Base-by-base conservation (phyloP, 2,329 filamentous ascomycete genomes). In the Ramularia collo-cygni region DNA sequence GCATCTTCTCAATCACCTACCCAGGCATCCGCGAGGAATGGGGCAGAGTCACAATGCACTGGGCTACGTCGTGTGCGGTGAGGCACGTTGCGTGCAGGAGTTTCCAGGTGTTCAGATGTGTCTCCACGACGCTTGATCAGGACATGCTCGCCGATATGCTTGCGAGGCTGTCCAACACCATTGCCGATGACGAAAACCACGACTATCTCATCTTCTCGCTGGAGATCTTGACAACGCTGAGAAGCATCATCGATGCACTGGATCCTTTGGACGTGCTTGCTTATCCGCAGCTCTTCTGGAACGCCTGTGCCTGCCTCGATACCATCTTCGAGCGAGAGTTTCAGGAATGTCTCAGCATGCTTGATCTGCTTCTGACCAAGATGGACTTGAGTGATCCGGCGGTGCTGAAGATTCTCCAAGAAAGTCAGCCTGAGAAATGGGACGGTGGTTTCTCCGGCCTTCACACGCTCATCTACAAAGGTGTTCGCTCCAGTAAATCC, bases 231-330 rank as follows among this genome's bases (percentile, higher is more conserved):
- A 95, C 89, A 0, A 98, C 93, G 0, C 64, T 98, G 37, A 89
- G 93, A 58, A 88, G 88, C 0, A 83, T 98, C 31, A 94, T 98
- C 42, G 76, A 80, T 50, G 92, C 90, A 40, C 69, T 96, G 18
- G 81, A 89, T 14, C 74, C 83, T 0, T 76, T 83, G 27, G 83
- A 89, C 58, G 72, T 98, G 2, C 65, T 94, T 34, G 79, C 81
- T n/a, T 95, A 95, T 50, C 92, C 92, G 2, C 90, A 96, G 56
- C 70, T 98, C 1, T 96, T 98, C 64, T 98, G 93, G 93, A 94
- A 90, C 1, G 95, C 86, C 0, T 95, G 89, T 55, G 92, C 92
- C 8, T 98, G 92, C 59, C 69, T 98, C 14, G 89, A 96, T 57
- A 96, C 92, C 0, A 94, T 96, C 56, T 94, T 96, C 50, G 93